phyloP scores from a whole-genome alignment of 371 early-diverging fungal genomes.

The Vittaforma corneae region DNA sequence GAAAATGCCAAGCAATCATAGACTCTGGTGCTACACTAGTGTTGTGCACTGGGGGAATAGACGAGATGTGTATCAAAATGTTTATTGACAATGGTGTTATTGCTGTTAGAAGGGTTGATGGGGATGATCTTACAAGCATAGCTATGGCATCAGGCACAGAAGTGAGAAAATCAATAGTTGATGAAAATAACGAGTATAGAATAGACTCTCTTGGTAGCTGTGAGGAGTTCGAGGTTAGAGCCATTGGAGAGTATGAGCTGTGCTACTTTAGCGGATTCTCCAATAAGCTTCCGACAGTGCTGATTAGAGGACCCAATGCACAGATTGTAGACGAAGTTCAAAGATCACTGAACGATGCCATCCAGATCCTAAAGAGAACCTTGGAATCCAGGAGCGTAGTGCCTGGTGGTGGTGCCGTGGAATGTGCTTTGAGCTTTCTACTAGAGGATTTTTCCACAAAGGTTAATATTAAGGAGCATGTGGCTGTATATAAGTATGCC shows the following conservation, averaged over 20 bases:
- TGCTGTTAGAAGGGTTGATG: constrained; percentile 85
- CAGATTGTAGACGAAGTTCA: constrained; percentile 96
- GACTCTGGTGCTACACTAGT: constrained; percentile 91
- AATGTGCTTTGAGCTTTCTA: constrained; percentile 85
- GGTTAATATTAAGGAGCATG: constrained; percentile 72
- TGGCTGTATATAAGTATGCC: constrained; percentile 93
- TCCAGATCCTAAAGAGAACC: constrained; percentile 92
- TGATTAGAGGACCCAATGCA: constrained; percentile 79
- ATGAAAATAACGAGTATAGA: constrained; percentile 1
- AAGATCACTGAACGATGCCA: constrained; percentile 84
- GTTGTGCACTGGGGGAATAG: constrained; percentile 94
- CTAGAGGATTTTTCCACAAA: constrained; percentile 86
- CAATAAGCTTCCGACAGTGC: constrained; percentile 1
- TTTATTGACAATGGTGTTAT: constrained; percentile 82
- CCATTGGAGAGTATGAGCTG: constrained; percentile 75
- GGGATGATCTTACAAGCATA: constrained; percentile 89
- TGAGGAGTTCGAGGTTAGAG: constrained; percentile 67
- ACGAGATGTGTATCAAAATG: constrained; percentile 88
- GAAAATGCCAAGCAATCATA: constrained; percentile 83
- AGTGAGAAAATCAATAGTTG: constrained; percentile 69
- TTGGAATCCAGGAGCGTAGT: constrained; percentile 81
- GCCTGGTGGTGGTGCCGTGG: constrained; percentile 97
- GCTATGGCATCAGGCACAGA: constrained; percentile 90
- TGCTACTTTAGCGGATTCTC: constrained; percentile 74
- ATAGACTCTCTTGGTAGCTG: constrained; percentile 67